Percentiles rank a stretch among this genome's conserved stretches.
Conservation (phyloP, 495 filamentous ascomycete species). For the Xylaria longipes region DNA sequence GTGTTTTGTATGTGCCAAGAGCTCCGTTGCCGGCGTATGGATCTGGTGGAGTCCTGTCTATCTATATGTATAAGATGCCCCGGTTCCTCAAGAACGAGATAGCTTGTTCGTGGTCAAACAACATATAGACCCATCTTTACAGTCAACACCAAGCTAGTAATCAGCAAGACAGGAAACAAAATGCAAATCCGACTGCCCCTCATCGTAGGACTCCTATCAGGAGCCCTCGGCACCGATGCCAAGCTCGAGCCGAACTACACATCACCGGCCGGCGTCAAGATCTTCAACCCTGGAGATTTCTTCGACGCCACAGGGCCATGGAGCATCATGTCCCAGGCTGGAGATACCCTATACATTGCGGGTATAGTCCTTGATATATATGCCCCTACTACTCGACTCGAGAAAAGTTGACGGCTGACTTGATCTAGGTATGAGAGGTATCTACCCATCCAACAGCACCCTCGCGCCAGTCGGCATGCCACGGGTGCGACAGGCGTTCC, state of each 20-base stretch:
- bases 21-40: neutral
- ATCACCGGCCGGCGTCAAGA: slow-evolving; percentile 30
- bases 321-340: slow-evolving; percentile 33
- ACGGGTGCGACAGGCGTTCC: slow-evolving; percentile 27
- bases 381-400: neutral
- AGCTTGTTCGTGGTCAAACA: neutral
- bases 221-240: neutral
- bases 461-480: slow-evolving; percentile 28
- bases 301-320: slow-evolving; percentile 32
- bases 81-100: neutral
- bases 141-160: neutral
- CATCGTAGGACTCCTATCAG: neutral
- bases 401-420: neutral
- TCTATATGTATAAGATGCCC: neutral
- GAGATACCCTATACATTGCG: slow-evolving; percentile 31
- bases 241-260: slow-evolving; percentile 32
- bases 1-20: neutral
- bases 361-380: neutral
- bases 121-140: too few relatives aligned
- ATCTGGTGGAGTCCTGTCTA: neutral
- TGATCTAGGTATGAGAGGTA: slow-evolving; percentile 27
- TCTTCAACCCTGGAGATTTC: slow-evolving; percentile 32
- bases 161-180: neutral
- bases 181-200: neutral
- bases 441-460: slow-evolving; percentile 30